Evolutionary conservation across 352 stramenopile genomes (phyloP), one percentile per base, ranked within the genome.

Genomic region (Pythium aphanidermatum): DNA sequence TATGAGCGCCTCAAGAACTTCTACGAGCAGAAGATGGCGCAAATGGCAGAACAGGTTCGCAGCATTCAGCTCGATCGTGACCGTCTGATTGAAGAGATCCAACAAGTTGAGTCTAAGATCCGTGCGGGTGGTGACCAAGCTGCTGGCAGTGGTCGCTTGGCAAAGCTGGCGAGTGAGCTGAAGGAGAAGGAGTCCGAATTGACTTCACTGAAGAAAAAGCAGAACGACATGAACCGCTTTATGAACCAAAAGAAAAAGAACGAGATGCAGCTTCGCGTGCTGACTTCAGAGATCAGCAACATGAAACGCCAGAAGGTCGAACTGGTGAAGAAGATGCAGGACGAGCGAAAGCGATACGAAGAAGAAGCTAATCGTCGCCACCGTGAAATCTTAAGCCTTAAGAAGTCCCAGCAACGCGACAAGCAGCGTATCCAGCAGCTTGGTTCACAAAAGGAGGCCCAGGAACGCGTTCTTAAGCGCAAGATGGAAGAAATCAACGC

Each of bases 291-390:
- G 56, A 90, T 94, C 37, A 75, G 47, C 17, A 85, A 81, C 45
- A 94, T 94, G 83, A 94, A 94, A 63, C 61, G 79, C 5, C 83
- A 94, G 46, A 94, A 92, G 39, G 83, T 94, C n/a, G 83, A 94
- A 20, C 43, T 94, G 20, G 66, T 92, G 20, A 87, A 87, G 46
- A 91, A 92, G 48, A 94, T 94, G 77, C 66, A 89, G 40, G 70
- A 80, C 30, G 83, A 94, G 46, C 74, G 80, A 20, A 94, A 94
- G 55, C 60, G 75, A 11, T 91, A 85, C 33, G 74, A 92, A 63
- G 70, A 90, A 38, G 80, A 94, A 50, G 80, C 83, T 4, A 87
- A 85, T 29, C 65, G 81, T 27, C 70, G 83, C 7, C 69, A 76
- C 5, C 72, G 76, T 25, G 83, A 94, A 46, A 94, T 94, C 33